Conservation (phyloP, 306 rosid species). For the Cicer arietinum region DNA sequence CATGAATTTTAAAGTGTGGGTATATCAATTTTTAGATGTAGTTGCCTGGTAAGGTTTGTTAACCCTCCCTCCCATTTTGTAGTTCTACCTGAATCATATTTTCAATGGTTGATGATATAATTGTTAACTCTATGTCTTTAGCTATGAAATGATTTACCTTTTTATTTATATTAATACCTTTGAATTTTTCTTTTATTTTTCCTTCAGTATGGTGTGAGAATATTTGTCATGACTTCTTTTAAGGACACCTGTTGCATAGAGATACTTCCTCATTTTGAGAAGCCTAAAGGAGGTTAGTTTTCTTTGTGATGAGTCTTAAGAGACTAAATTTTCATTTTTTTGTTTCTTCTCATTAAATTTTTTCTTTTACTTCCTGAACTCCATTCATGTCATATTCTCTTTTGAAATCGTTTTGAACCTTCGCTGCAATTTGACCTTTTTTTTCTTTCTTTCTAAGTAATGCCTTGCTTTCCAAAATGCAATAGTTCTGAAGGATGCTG, state of each 20-base stretch:
- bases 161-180: slow-evolving; percentile 32
- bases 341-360: not conserved
- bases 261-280: slow-evolving; percentile 75
- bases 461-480: slow-evolving; percentile 12
- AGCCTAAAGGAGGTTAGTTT: slow-evolving; percentile 66
- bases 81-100: not conserved
- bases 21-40: not conserved
- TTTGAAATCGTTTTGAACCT: slow-evolving; percentile 30
- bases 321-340: not conserved
- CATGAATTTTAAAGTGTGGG: slow-evolving; percentile 1
- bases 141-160: not conserved
- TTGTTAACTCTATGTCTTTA: slow-evolving; percentile 12
- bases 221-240: slow-evolving; percentile 83
- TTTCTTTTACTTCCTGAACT: not conserved
- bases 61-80: slow-evolving; percentile 4
- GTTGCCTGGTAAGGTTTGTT: slow-evolving; percentile 30
- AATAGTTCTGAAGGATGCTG: not conserved
- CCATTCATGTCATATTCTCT: slow-evolving; percentile 7
- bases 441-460: not conserved
- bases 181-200: slow-evolving; percentile 2
- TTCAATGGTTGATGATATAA: slow-evolving; percentile 26
- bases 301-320: not conserved
- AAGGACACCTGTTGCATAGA: slow-evolving; percentile 85
- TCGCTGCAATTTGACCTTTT: not conserved
- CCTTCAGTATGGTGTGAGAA: slow-evolving; percentile 74